Conservation (phyloP, 1,284 basidiomycete genomes). For the Ganoderma resinaceum region DNA sequence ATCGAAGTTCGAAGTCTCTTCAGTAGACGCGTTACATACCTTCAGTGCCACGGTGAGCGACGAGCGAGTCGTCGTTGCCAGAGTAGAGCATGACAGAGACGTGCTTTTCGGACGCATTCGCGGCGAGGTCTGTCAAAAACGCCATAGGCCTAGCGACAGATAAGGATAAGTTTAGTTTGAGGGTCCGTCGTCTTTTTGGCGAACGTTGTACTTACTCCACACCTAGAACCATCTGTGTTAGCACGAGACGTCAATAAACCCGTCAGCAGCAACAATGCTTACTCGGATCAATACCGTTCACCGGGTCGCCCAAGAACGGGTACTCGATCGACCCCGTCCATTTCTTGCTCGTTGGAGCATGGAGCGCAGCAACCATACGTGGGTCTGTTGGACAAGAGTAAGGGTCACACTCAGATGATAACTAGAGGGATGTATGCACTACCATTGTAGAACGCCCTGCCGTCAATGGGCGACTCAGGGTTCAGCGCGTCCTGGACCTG, state of each 20-base stretch:
- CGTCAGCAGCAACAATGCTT: constrained; percentile 30
- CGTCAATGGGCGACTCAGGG: constrained; percentile 44
- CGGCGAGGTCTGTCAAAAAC: constrained; percentile 39
- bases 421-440: constrained; percentile 12
- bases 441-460: constrained; percentile 65
- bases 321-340: constrained; percentile 50
- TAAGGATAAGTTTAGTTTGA: constrained; percentile 8
- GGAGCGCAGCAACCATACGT: constrained; percentile 61
- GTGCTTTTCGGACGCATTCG: constrained; percentile 34
- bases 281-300: constrained; percentile 52
- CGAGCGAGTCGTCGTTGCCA: constrained; percentile 41
- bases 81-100: constrained; percentile 38
- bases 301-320: constrained; percentile 39
- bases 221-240: constrained; percentile 41
- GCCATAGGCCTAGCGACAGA: constrained; percentile 36
- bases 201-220: constrained; percentile 48
- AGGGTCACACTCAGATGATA: neutral
- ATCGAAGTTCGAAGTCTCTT: neutral
- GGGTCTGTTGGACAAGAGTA: constrained; percentile 39
- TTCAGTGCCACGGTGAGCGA: constrained; percentile 51
- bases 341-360: constrained; percentile 69
- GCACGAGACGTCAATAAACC: neutral
- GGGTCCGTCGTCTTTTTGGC: neutral
- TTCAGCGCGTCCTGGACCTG: constrained; percentile 44
- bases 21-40: constrained; percentile 42